Percentiles rank a stretch among this genome's conserved stretches.
Evolutionary conservation across 2,329 filamentous ascomycete genomes (phyloP).

Genomic region (Xylaria sp.): DNA sequence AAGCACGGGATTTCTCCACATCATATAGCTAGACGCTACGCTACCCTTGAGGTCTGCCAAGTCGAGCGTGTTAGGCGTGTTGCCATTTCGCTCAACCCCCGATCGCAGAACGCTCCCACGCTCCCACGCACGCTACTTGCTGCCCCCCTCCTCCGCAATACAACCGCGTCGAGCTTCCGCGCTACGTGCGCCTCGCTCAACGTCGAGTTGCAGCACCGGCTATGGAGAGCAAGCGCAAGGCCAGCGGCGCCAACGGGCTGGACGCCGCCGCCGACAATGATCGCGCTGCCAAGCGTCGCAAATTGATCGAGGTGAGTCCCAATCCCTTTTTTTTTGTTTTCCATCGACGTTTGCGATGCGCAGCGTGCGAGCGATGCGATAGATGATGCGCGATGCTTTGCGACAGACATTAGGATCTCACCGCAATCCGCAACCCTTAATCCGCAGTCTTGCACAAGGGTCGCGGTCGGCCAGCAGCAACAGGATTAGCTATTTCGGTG

Average conservation of each 20-base stretch:
- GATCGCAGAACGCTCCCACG: conserved; percentile 21
- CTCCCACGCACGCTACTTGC: conserved; percentile 30
- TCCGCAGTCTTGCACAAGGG: conserved; percentile 13
- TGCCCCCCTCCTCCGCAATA: conserved; percentile 29
- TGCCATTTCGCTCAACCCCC: conserved; percentile 18
- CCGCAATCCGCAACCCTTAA: background rate
- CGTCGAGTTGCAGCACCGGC: conserved; percentile 23
- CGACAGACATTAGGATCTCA: conserved; percentile 31
- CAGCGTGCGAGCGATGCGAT: conserved; percentile 23
- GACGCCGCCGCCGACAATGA: conserved; percentile 58
- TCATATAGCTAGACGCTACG: background rate
- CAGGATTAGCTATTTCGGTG: conserved; percentile 20
- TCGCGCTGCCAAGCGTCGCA: conserved; percentile 66
- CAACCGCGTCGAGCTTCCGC: conserved; percentile 37
- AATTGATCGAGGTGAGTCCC: conserved; percentile 59
- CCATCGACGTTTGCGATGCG: conserved; percentile 29
- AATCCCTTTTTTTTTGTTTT: conserved; percentile 20
- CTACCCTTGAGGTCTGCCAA: conserved; percentile 10
- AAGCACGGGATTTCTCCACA: background rate
- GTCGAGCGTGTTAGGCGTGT: conserved; percentile 10
- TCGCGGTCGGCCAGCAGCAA: conserved; percentile 27
- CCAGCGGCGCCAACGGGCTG: conserved; percentile 56
- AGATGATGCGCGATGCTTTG: conserved; percentile 35
- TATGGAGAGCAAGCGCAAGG: conserved; percentile 69
- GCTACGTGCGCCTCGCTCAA: conserved; percentile 33